A percentile compares a stretch with the other conserved stretches of the same genome.
These are phyloP conservation scores for Lomentospora prolificans DNA, from an alignment of 2,329 filamentous ascomycete genomes.

Conservation along the genomic window DNA sequence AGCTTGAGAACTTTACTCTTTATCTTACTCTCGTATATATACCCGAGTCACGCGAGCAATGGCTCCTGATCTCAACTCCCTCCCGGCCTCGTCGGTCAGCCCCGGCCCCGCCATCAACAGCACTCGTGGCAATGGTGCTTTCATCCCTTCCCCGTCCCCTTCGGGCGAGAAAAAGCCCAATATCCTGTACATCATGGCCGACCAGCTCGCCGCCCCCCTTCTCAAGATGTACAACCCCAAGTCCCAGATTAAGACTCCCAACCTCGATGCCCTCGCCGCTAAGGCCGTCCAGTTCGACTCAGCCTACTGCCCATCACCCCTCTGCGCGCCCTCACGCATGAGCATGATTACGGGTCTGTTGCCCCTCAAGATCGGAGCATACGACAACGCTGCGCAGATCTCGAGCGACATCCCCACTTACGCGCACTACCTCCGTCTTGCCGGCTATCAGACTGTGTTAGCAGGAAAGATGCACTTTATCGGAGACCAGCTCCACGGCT, in stretches of 20 bases:
- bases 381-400: constrained; percentile 83
- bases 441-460: constrained; percentile 81
- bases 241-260: constrained; percentile 85
- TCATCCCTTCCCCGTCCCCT: not conserved
- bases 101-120: constrained; percentile 15
- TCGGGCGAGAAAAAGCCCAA: constrained; percentile 25
- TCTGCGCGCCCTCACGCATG: constrained; percentile 88
- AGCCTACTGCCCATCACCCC: constrained; percentile 86
- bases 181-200: constrained; percentile 80
- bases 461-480: constrained; percentile 98
- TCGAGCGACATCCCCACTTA: constrained; percentile 81
- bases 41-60: constrained; percentile 31
- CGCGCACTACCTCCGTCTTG: constrained; percentile 76
- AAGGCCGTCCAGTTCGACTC: constrained; percentile 84
- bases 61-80: constrained; percentile 66
- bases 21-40: not conserved
- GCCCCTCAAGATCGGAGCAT: constrained; percentile 84
- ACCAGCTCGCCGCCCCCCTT: constrained; percentile 83
- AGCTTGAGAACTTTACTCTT: too few species aligned
- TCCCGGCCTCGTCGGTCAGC: constrained; percentile 44
- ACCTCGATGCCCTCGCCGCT: constrained; percentile 74
- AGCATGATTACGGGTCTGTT: constrained; percentile 89
- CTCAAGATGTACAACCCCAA: constrained; percentile 85
- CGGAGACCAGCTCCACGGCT: constrained; percentile 88
- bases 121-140: constrained; percentile 13